Evolutionary conservation across 305 asterid species (phyloP).

Genomic region (Fraxinus dipetala): DNA sequence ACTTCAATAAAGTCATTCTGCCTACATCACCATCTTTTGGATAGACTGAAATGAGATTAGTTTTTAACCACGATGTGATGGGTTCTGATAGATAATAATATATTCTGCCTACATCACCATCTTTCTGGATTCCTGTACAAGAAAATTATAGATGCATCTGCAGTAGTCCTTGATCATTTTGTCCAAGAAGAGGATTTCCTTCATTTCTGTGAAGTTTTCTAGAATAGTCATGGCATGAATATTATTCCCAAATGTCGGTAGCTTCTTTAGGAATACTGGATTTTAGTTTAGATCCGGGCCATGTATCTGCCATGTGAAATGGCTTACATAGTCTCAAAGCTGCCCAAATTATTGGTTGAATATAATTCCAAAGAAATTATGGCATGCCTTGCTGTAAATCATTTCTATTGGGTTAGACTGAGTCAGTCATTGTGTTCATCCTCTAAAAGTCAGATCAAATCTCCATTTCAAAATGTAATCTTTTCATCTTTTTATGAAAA

Average conservation of each 20-base stretch:
- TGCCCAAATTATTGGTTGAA: background rate
- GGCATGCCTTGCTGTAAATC: background rate
- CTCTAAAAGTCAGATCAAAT: background rate
- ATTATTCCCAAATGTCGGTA: background rate
- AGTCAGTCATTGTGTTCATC: background rate
- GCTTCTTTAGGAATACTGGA: slow-evolving; percentile 8
- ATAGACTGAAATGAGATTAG: background rate
- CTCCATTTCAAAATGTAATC: background rate
- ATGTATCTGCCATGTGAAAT: slow-evolving; percentile 10
- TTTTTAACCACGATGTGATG: background rate
- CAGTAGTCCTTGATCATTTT: background rate
- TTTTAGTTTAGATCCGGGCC: background rate
- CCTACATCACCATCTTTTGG: background rate
- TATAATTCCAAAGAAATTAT: background rate
- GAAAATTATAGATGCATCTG: background rate
- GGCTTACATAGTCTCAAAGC: background rate
- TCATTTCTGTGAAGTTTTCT: background rate
- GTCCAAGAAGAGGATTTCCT: background rate
- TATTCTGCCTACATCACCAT: background rate
- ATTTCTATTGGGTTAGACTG: background rate
- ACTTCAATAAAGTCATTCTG: background rate
- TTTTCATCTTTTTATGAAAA: background rate
- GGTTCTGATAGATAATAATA: background rate
- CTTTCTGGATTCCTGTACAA: background rate
- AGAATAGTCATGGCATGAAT: background rate